Conservation (phyloP, 306 rosid species). For the Vicia faba region DNA sequence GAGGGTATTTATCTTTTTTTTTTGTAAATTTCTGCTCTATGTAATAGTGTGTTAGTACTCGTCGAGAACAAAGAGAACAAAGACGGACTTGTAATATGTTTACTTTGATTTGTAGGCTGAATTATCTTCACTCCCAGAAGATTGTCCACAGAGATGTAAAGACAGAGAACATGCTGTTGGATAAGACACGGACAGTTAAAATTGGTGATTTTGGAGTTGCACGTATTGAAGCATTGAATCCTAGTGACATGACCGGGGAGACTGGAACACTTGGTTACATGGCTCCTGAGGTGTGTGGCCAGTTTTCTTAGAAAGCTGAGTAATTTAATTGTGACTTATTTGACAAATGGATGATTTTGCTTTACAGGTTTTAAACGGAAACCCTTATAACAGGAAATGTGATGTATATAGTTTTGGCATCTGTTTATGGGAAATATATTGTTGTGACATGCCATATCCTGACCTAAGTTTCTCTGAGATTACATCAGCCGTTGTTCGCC, state of each 20-base stretch:
- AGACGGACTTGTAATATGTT: too few species aligned
- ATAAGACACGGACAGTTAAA: constrained; percentile 78
- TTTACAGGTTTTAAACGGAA: constrained; percentile 91
- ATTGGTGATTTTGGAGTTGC: constrained; percentile 99
- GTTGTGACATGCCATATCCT: constrained; percentile 99
- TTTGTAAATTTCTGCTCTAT: too few species aligned
- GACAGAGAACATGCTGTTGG: constrained; percentile 95
- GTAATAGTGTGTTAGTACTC: too few species aligned
- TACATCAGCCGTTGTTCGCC: constrained; percentile 94
- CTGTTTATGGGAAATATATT: constrained; percentile 93
- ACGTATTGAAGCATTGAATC: constrained; percentile 97
- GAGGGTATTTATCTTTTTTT: constrained; percentile 72
- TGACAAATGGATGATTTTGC: constrained; percentile 28
- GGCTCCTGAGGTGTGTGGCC: constrained; percentile 89
- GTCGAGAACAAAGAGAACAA: not conserved
- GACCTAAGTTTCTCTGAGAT: constrained; percentile 97
- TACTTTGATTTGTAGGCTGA: constrained; percentile 62
- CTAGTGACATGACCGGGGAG: constrained; percentile 99
- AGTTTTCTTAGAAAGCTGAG: constrained; percentile 11
- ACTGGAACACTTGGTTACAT: constrained; percentile 98
- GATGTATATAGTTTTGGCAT: constrained; percentile 97
- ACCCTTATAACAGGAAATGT: constrained; percentile 93
- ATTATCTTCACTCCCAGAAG: constrained; percentile 92
- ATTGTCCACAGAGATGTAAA: constrained; percentile 97
- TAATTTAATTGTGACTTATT: constrained; percentile 36